Percentiles rank a stretch among this genome's conserved stretches.
Conservation (phyloP, 345 rosid genomes). For the Garcia nutans region DNA sequence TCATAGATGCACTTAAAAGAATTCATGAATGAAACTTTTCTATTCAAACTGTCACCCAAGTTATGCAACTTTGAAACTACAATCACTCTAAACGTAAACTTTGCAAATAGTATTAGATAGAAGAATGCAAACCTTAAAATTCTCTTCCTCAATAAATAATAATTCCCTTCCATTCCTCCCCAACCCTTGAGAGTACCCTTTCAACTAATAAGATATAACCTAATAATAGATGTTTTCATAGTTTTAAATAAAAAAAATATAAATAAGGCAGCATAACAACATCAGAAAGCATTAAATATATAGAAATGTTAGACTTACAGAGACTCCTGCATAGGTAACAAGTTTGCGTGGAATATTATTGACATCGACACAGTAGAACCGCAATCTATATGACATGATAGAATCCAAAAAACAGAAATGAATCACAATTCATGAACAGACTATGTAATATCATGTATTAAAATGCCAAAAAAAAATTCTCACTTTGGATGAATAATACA, state of each 20-base stretch:
- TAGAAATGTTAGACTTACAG: constrained; percentile 48
- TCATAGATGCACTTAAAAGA: background rate
- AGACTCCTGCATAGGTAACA: constrained; percentile 77
- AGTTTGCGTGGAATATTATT: constrained; percentile 75
- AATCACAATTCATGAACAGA: too few species aligned
- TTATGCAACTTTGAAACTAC: background rate
- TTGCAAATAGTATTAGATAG: background rate
- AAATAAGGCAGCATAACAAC: background rate
- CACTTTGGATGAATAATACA: background rate
- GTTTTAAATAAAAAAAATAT: background rate
- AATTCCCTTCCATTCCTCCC: background rate
- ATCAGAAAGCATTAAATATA: background rate
- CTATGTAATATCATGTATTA: too few species aligned
- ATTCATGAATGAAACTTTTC: background rate
- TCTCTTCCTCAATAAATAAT: too few species aligned
- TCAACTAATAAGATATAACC: background rate
- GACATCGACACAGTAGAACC: constrained; percentile 75
- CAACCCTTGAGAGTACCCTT: background rate
- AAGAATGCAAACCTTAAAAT: background rate
- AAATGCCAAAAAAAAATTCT: background rate
- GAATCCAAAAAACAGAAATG: background rate
- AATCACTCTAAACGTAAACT: background rate
- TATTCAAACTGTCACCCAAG: background rate
- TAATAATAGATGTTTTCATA: background rate
- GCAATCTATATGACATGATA: constrained; percentile 46